phyloP scores from a whole-genome alignment of 345 rosid species.

The Pugionium cornutum region DNA sequence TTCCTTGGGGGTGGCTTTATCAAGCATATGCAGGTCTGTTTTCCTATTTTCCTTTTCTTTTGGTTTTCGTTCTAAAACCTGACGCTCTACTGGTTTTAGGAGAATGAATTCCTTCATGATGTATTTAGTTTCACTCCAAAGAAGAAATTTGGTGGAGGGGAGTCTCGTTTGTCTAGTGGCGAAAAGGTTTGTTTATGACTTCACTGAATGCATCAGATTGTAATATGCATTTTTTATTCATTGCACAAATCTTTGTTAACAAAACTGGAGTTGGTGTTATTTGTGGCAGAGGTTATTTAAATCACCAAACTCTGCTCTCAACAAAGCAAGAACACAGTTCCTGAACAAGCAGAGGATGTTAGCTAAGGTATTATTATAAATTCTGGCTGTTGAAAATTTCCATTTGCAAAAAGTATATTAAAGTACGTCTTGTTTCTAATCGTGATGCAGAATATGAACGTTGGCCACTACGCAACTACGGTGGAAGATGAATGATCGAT shows the following conservation, averaged over 20 bases:
- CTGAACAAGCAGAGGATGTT: slow-evolving; percentile 84
- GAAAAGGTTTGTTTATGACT: slow-evolving; percentile 59
- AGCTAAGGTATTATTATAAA: slow-evolving; percentile 50
- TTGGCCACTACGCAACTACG: slow-evolving; percentile 36
- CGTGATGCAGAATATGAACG: slow-evolving; percentile 37
- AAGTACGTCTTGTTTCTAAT: neutral
- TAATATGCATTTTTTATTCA: neutral
- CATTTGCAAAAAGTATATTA: slow-evolving; percentile 3
- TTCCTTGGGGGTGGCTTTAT: slow-evolving; percentile 93
- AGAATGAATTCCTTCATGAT: slow-evolving; percentile 81
- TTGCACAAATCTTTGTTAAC: neutral
- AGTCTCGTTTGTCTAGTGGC: slow-evolving; percentile 44
- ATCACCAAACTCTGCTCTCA: slow-evolving; percentile 77
- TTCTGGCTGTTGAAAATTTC: neutral
- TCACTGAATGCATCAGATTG: too few species aligned
- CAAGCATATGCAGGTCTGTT: slow-evolving; percentile 90
- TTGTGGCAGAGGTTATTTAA: slow-evolving; percentile 63
- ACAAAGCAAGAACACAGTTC: slow-evolving; percentile 85
- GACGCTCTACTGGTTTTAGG: slow-evolving; percentile 46
- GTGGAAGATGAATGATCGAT: slow-evolving; percentile 29
- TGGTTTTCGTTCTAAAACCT: neutral
- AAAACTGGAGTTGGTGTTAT: neutral
- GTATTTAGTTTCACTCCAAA: slow-evolving; percentile 75
- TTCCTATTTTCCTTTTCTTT: neutral
- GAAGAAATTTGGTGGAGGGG: slow-evolving; percentile 48